These are phyloP conservation scores for Geotrichum citri-aurantii DNA, from an alignment of 1,139 yeast species.

Conservation along the genomic window DNA sequence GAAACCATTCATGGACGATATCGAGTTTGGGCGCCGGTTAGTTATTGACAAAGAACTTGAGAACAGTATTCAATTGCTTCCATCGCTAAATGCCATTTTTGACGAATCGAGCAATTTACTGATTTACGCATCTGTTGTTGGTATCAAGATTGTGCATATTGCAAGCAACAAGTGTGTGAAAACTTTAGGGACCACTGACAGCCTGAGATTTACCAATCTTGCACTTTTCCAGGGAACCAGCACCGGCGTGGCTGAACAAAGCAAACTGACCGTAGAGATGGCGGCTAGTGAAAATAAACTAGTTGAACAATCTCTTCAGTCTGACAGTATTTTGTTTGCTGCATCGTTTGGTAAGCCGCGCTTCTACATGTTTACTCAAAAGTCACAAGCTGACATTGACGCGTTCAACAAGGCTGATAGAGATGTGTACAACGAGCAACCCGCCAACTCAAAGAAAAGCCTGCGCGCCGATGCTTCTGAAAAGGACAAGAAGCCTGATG, in stretches of 20 bases:
- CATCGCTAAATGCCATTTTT: conserved; percentile 29
- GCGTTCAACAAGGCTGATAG: conserved; percentile 15
- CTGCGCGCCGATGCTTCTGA: conserved; percentile 1
- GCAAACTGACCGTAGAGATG: conserved; percentile 35
- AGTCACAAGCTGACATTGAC: conserved; percentile 21
- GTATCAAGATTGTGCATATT: conserved; percentile 38
- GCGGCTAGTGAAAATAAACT: conserved; percentile 40
- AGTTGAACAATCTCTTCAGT: conserved; percentile 34
- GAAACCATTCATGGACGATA: conserved; percentile 23
- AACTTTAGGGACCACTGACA: conserved; percentile 37
- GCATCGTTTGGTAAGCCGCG: conserved; percentile 34
- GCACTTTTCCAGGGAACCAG: conserved; percentile 33
- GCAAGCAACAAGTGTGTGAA: conserved; percentile 31
- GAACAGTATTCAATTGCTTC: conserved; percentile 15
- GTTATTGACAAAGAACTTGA: conserved; percentile 31
- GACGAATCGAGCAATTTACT: conserved; percentile 38
- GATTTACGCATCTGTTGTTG: conserved; percentile 36
- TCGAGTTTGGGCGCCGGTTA: conserved; percentile 32
- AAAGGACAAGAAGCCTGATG: conserved; percentile 5
- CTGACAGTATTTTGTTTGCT: conserved; percentile 38
- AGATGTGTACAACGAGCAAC: conserved; percentile 13
- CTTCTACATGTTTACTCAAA: conserved; percentile 36
- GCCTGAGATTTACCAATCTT: conserved; percentile 29
- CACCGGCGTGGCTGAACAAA: conserved; percentile 25
- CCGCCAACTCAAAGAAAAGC: background rate